Evolutionary conservation across 2,329 filamentous ascomycete species (phyloP).

Genomic region (Neofusicoccum parvum): DNA sequence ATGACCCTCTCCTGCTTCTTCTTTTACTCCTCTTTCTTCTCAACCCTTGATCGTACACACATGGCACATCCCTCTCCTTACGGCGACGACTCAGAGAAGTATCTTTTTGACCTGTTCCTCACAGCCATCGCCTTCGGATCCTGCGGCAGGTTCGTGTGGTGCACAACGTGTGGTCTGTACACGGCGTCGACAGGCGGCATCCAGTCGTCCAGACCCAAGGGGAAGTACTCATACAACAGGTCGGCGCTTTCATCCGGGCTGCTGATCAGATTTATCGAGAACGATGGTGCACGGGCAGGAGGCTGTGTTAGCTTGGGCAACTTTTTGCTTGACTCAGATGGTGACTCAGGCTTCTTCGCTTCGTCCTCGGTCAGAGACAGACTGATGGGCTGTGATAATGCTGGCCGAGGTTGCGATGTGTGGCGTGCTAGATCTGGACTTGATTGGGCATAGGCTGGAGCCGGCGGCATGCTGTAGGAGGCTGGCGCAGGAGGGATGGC

Average conservation of each 20-base stretch:
- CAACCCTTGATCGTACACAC: not conserved
- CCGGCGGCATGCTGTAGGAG: conserved; percentile 35
- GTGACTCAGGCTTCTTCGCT: conserved; percentile 43
- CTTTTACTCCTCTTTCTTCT: not conserved
- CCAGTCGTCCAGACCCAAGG: conserved; percentile 87
- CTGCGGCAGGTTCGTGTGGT: conserved; percentile 62
- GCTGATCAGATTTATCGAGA: conserved; percentile 53
- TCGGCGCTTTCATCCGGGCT: conserved; percentile 77
- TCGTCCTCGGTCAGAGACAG: conserved; percentile 61
- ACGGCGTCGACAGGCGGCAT: conserved; percentile 88
- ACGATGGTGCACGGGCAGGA: conserved; percentile 47
- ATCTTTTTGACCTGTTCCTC: conserved; percentile 50
- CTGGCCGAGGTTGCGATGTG: conserved; percentile 13
- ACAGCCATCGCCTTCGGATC: conserved; percentile 49
- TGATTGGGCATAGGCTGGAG: conserved; percentile 52
- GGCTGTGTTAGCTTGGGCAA: conserved; percentile 30
- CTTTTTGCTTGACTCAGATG: conserved; percentile 36
- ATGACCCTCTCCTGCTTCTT: not conserved
- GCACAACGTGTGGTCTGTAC: conserved; percentile 89
- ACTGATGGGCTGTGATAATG: conserved; percentile 49
- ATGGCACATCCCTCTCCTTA: not conserved
- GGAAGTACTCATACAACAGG: conserved; percentile 92
- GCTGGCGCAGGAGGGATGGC: conserved; percentile 44
- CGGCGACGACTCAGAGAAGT: conserved; percentile 49
- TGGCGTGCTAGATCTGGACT: conserved; percentile 50